Conservation (phyloP, 352 stramenopile genomes). For the Phytophthora cryptogea region DNA sequence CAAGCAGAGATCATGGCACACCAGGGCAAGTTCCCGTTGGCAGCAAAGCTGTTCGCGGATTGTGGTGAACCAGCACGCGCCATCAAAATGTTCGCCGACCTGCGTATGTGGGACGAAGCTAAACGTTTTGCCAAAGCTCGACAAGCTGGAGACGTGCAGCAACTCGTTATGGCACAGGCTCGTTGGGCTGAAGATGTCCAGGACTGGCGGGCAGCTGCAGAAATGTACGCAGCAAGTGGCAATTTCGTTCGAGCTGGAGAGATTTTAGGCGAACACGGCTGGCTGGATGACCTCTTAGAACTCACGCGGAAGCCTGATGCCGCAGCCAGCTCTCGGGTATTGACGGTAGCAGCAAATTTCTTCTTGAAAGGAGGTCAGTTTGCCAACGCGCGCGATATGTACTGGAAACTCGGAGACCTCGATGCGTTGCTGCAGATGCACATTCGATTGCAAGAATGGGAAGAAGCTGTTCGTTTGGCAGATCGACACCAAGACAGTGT, state of each 20-base stretch:
- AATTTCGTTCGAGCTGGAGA: conserved; percentile 80
- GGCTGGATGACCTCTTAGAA: conserved; percentile 86
- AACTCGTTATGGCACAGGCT: conserved; percentile 90
- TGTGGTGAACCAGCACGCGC: conserved; percentile 81
- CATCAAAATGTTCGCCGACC: conserved; percentile 94
- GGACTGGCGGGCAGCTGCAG: conserved; percentile 90
- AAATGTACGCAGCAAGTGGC: conserved; percentile 92
- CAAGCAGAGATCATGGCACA: conserved; percentile 93
- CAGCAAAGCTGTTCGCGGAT: conserved; percentile 88
- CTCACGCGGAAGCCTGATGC: conserved; percentile 68
- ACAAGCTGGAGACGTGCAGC: conserved; percentile 83
- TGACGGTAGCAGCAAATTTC: conserved; percentile 63
- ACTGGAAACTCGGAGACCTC: conserved; percentile 81
- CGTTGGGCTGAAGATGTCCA: conserved; percentile 93
- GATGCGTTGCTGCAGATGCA: conserved; percentile 90
- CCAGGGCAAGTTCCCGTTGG: conserved; percentile 90
- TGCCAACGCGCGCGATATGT: conserved; percentile 79
- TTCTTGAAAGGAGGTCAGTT: conserved; percentile 80
- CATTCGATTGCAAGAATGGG: conserved; percentile 91
- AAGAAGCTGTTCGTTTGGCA: conserved; percentile 90
- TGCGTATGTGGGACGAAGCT: conserved; percentile 94
- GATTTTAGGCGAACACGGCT: conserved; percentile 87
- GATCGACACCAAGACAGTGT: conserved; percentile 82
- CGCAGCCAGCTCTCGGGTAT: conserved; percentile 41
- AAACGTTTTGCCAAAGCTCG: conserved; percentile 89